Evolutionary conservation across 495 filamentous ascomycete species (phyloP), one percentile per base, ranked within the genome.

Genomic region (Cercophora newfieldiana): DNA sequence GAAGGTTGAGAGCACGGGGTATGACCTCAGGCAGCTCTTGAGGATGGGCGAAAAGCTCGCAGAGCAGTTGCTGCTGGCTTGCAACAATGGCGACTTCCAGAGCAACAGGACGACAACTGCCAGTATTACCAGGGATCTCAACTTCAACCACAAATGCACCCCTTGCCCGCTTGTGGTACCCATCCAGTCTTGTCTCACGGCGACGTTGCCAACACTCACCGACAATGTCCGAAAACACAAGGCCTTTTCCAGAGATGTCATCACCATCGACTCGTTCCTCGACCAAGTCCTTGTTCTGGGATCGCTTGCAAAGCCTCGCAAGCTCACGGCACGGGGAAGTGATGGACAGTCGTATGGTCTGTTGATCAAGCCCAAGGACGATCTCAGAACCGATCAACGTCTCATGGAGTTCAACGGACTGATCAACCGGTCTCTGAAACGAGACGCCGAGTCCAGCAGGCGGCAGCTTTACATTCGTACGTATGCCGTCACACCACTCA

Each of bases 391-490:
- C 69, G 95, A 99, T 67, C 93, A 97, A 70, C 91, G 95, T 54
- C 87, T 99, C 22, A 98, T 99, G 96, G 96, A 98, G 73, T 99
- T 98, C 83, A 97, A 97, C 74, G 88, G 89, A 63, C 94, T 97
- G 89, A 97, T 99, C 79, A 97, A 98, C 73, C 86, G 96, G 63
- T 91, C 93, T 25, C 78, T 99, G 30, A 96, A 96, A 71, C 87
- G 89, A 66, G 94, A 98, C 70, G 89, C 92, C 18, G 94, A 97
- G 72, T 89, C 92, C 10, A 94, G 91, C 78, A 90, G 89, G 74
- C 86, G 95, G 47, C 91, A 80, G 53, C 73, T 81, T 77, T 91
- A 97, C 72, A 97, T 99, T 77, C 93, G 93, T 75, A 98, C 95
- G 3, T 98, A 99, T 71, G 91, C 90, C 19, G 95, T 99, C 30